phyloP scores from a whole-genome alignment of 2,329 filamentous ascomycete species.

The Neurospora sp. region DNA sequence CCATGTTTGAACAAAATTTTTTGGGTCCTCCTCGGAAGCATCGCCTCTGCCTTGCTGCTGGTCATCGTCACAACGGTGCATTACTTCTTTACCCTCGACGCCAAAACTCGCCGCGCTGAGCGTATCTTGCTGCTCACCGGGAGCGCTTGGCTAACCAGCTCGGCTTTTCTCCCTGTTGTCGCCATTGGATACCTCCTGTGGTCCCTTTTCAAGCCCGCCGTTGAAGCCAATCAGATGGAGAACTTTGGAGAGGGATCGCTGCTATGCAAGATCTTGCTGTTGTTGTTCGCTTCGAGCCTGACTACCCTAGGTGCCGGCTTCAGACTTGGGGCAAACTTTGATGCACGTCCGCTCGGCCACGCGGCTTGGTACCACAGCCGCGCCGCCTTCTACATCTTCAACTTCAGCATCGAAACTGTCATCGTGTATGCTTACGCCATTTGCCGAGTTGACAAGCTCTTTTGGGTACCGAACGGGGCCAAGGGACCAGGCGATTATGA shows the following conservation, averaged over 20 bases:
- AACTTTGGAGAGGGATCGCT: conserved; percentile 59
- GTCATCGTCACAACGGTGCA: conserved; percentile 45
- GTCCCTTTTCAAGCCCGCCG: not conserved
- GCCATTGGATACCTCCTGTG: conserved; percentile 37
- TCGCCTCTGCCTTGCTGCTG: conserved; percentile 32
- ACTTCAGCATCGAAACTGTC: conserved; percentile 65
- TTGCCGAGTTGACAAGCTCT: conserved; percentile 62
- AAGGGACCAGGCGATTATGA: conserved; percentile 42
- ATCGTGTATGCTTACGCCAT: conserved; percentile 58
- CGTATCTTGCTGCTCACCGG: conserved; percentile 56
- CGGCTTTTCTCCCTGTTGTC: conserved; percentile 54
- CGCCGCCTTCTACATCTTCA: conserved; percentile 69
- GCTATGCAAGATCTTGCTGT: conserved; percentile 52
- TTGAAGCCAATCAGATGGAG: conserved; percentile 27
- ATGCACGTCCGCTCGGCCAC: conserved; percentile 34
- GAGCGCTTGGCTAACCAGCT: conserved; percentile 50
- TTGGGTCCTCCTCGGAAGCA: conserved; percentile 37
- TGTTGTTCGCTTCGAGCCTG: conserved; percentile 47
- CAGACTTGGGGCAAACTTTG: conserved; percentile 50
- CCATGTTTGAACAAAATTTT: conserved; percentile 39
- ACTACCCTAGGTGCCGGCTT: conserved; percentile 62
- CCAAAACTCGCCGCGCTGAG: conserved; percentile 37
- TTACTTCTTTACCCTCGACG: conserved; percentile 54
- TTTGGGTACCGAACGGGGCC: conserved; percentile 63
- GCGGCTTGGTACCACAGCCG: conserved; percentile 64